Conservation (phyloP, 176 grass and related monocot species). For the Hordeum marinum region DNA sequence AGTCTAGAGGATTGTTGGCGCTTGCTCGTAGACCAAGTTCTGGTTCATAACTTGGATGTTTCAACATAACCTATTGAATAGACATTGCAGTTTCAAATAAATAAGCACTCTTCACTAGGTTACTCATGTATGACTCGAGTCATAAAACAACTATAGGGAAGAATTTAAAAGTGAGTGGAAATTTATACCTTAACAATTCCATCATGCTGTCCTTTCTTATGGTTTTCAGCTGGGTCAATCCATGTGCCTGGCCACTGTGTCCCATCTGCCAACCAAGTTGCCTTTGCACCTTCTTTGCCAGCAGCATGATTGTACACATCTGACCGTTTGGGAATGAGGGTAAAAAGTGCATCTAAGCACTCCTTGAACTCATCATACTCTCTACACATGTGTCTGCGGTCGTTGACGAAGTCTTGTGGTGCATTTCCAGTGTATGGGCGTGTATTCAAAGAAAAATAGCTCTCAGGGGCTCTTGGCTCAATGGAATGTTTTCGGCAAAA, state of each 20-base stretch:
- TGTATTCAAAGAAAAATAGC: constrained; percentile 36
- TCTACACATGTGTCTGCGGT: constrained; percentile 3
- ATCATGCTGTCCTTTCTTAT: constrained; percentile 44
- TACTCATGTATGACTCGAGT: not conserved
- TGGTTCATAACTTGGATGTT: constrained; percentile 20
- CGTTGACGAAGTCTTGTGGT: constrained; percentile 32
- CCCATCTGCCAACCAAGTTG: constrained; percentile 47
- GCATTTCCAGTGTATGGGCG: constrained; percentile 32
- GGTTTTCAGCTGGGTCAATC: constrained; percentile 37
- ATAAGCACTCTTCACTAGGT: not conserved
- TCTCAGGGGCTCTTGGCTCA: constrained; percentile 47
- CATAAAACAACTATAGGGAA: not conserved
- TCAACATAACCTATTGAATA: constrained; percentile 43
- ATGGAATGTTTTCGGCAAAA: constrained; percentile 52
- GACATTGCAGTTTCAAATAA: not conserved
- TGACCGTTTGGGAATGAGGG: constrained; percentile 24
- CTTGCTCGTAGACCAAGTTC: constrained; percentile 28
- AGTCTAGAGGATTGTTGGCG: constrained; percentile 29
- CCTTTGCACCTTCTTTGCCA: constrained; percentile 29
- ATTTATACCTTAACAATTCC: constrained; percentile 34
- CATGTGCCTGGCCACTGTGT: constrained; percentile 52
- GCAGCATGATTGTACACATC: constrained; percentile 14
- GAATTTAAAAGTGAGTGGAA: not conserved
- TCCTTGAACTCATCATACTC: constrained; percentile 48
- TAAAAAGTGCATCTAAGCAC: constrained; percentile 29